These are phyloP conservation scores for Candida gigantensis DNA, from an alignment of 1,139 yeast genomes.

Conservation along the genomic window DNA sequence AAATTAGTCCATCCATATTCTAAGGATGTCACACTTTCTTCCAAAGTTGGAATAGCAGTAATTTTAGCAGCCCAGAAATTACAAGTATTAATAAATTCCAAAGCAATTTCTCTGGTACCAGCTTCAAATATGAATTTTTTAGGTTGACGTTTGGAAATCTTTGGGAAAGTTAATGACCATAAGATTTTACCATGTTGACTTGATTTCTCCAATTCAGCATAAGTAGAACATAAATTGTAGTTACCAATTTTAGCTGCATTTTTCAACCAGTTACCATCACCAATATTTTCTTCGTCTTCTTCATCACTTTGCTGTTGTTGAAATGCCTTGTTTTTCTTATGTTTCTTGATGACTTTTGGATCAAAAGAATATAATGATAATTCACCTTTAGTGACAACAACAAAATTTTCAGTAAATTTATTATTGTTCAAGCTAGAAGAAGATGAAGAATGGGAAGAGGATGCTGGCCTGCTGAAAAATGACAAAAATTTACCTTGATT, in stretches of 20 bases:
- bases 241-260: conserved; percentile 51
- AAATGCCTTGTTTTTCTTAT: conserved; percentile 30
- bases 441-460: conserved; percentile 4
- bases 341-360: conserved; percentile 45
- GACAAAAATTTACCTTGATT: conserved; percentile 22
- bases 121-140: conserved; percentile 54
- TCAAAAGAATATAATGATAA: conserved; percentile 55
- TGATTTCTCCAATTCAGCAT: conserved; percentile 42
- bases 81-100: conserved; percentile 72
- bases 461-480: conserved; percentile 20
- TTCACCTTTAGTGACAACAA: conserved; percentile 60
- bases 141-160: conserved; percentile 30
- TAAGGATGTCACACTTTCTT: conserved; percentile 63
- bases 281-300: conserved; percentile 33
- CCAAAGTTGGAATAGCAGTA: conserved; percentile 72
- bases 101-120: conserved; percentile 68
- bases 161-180: conserved; percentile 47
- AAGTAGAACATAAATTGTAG: conserved; percentile 51
- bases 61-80: conserved; percentile 90
- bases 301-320: conserved; percentile 21
- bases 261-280: conserved; percentile 71
- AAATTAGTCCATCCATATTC: conserved; percentile 80
- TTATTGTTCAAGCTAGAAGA: conserved; percentile 10
- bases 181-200: conserved; percentile 21
- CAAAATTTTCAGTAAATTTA: conserved; percentile 51